Conservation (phyloP, 805 yeast species). For the Saccharomycopsis synnaedendra region DNA sequence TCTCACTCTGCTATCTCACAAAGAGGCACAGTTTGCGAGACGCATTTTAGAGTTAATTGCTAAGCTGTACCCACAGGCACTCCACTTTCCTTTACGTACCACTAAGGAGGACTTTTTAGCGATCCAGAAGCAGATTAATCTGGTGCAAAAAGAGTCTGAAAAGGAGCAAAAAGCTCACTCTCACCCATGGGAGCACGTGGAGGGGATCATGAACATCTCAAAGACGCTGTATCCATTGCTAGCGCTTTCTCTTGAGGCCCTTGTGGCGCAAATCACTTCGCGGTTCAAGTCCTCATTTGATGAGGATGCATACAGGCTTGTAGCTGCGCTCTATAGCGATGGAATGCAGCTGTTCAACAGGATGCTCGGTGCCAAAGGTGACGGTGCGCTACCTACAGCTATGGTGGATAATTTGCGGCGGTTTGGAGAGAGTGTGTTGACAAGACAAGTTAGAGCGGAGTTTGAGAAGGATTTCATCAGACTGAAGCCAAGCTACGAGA, state of each 20-base stretch:
- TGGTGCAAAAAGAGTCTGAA: neutral
- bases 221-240: slow-evolving; percentile 94
- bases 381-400: slow-evolving; percentile 78
- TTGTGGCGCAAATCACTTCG: slow-evolving; percentile 91
- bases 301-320: slow-evolving; percentile 90
- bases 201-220: slow-evolving; percentile 85
- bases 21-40: slow-evolving; percentile 82
- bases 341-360: slow-evolving; percentile 87
- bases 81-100: slow-evolving; percentile 91
- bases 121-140: slow-evolving; percentile 63
- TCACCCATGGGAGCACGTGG: slow-evolving; percentile 90
- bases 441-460: slow-evolving; percentile 78
- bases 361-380: slow-evolving; percentile 76
- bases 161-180: slow-evolving; percentile 24
- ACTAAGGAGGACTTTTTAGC: slow-evolving; percentile 90
- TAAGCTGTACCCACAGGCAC: slow-evolving; percentile 92
- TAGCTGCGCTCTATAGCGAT: slow-evolving; percentile 85
- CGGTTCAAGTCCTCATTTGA: slow-evolving; percentile 89
- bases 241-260: slow-evolving; percentile 84
- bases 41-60: slow-evolving; percentile 86
- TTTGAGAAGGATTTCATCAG: slow-evolving; percentile 86
- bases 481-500: slow-evolving; percentile 79
- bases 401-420: slow-evolving; percentile 82
- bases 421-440: slow-evolving; percentile 88
- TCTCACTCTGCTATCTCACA: slow-evolving; percentile 78